Percentiles rank a stretch among this genome's conserved stretches.
Conservation (phyloP, 2,329 filamentous ascomycete genomes). For the Aspergillus texensis region DNA sequence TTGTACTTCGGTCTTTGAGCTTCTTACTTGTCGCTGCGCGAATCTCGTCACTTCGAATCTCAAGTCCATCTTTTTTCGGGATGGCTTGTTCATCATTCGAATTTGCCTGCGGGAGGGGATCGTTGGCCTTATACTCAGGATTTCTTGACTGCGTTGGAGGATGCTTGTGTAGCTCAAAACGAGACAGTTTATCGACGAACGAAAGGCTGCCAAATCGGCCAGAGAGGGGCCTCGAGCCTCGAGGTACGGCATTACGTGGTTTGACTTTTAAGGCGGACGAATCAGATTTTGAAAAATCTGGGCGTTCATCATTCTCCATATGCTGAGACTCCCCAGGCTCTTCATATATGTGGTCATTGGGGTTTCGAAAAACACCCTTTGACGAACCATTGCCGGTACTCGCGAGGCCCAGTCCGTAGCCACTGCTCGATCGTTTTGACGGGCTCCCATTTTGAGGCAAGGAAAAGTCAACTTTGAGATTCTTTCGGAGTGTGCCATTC, state of each 20-base stretch:
- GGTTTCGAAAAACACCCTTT: constrained; percentile 60
- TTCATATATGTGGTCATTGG: constrained; percentile 74
- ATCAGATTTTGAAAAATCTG: constrained; percentile 33
- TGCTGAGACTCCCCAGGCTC: constrained; percentile 65
- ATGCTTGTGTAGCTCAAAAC: constrained; percentile 80
- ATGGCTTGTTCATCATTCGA: constrained; percentile 39
- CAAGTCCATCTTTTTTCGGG: constrained; percentile 74
- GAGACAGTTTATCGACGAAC: constrained; percentile 49
- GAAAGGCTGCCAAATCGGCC: constrained; percentile 48
- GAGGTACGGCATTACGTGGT: constrained; percentile 64
- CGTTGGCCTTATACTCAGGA: constrained; percentile 75
- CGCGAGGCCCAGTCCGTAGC: constrained; percentile 27
- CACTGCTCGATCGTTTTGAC: constrained; percentile 18
- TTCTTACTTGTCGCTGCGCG: constrained; percentile 87
- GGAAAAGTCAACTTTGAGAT: constrained; percentile 45
- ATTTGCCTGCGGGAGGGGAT: constrained; percentile 39
- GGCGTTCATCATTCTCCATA: constrained; percentile 29
- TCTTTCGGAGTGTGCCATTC: constrained; percentile 35
- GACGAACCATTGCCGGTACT: constrained; percentile 42
- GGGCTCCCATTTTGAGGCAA: constrained; percentile 33
- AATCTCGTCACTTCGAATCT: constrained; percentile 85
- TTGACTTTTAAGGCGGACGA: constrained; percentile 59
- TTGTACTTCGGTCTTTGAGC: constrained; percentile 81
- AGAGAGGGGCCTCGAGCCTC: constrained; percentile 45
- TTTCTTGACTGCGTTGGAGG: constrained; percentile 81